Base-by-base conservation (phyloP, 2,329 filamentous ascomycete species). In the Aspergillus pseudoterreus region DNA sequence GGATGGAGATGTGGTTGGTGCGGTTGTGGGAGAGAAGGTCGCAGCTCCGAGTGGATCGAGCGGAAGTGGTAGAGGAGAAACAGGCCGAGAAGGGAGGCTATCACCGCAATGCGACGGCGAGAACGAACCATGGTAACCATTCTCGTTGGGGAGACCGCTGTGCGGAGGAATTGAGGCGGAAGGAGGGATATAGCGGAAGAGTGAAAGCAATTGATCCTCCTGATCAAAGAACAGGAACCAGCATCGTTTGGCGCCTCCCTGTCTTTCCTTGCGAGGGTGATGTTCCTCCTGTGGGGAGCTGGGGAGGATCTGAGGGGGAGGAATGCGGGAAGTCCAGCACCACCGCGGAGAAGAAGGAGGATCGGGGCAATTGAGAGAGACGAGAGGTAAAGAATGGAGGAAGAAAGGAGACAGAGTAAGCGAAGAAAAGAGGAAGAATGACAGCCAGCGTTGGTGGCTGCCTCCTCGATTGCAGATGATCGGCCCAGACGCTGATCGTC, bases 41-140 rank as follows among this genome's bases (percentile, higher is more conserved):
- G 6, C 84, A 90, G 71, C 71, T 81, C 50, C 74, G 81, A 63
- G 79, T 81, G 57, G 83, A 84, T 65, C 70, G 78, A 44, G 79
- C 86, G 59, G 76, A 88, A 62, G 80, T 83, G 47, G 68, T 74
- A 56, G 68, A 78, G 53, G 71, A 89, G 54, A 72, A 80, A 59
- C 73, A 75, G 44, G 66, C 85, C 53, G 78, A 82, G 71, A 72
- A 80, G 51, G 73, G 82, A 63, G 78, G 85, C 68, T 75, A 79
- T 43, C 70, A 76, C 61, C 75, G 62, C 52, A 33, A 69, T 64
- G 57, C 67, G 69, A 47, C 68, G 68, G 52, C 65, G 65, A 49
- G 63, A 63, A 51, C 61, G 62, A 45, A 63, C 63, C 46, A 65
- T 65, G 71, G 82, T 57, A 71, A 76, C 65, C 73, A 78, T 61